Evolutionary conservation across 441 rosid genomes (phyloP).

Genomic region (Manihot esculenta): DNA sequence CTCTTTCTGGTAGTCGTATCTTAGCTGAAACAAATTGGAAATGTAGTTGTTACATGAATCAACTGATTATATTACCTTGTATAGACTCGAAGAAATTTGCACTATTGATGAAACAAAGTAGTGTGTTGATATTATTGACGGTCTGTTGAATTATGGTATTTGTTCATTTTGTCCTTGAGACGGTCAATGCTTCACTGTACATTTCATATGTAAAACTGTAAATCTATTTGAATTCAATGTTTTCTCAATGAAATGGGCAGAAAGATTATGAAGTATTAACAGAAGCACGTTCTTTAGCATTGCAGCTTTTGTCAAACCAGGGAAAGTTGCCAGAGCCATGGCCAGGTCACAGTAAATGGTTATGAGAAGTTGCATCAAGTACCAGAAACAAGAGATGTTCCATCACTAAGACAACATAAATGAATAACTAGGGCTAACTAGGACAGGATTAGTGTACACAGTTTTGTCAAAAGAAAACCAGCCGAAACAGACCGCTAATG

Average conservation of each 20-base stretch:
- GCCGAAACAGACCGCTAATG: slow-evolving; percentile 12
- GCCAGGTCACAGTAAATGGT: slow-evolving; percentile 6
- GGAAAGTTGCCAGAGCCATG: slow-evolving; percentile 7
- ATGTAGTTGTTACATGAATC: neutral
- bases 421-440: too few relatives aligned
- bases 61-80: neutral
- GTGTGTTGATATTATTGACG: neutral
- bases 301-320: slow-evolving; percentile 3
- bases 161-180: neutral
- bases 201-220: neutral
- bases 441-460: slow-evolving; percentile 21
- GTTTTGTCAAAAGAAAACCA: slow-evolving; percentile 4
- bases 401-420: slow-evolving; percentile 11
- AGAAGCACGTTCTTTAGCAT: neutral
- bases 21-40: neutral
- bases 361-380: neutral
- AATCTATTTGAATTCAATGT: slow-evolving; percentile 5
- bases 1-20: neutral
- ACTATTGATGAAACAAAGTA: neutral
- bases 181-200: neutral
- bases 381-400: slow-evolving; percentile 9
- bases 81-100: neutral
- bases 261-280: neutral
- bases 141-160: neutral
- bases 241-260: neutral